These are phyloP conservation scores for Podospora bellae-mahoneyi DNA, from an alignment of 495 filamentous ascomycete genomes.

Conservation along the genomic window DNA sequence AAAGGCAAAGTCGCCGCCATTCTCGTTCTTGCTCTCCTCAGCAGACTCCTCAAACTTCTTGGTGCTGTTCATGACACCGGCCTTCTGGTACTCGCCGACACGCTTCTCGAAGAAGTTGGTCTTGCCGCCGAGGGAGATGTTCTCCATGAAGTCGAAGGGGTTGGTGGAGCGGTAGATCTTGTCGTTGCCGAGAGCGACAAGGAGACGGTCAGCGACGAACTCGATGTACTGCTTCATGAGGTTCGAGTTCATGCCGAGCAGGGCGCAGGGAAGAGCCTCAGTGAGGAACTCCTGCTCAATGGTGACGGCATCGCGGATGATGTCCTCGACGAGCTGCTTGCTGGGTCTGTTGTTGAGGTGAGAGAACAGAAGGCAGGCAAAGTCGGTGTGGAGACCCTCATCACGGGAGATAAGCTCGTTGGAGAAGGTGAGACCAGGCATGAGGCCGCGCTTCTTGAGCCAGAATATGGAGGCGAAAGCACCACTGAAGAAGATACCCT, in stretches of 20 bases:
- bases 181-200: constrained; percentile 85
- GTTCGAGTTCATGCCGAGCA: constrained; percentile 95
- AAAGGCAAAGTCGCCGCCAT: constrained; percentile 79
- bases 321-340: constrained; percentile 72
- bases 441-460: constrained; percentile 99
- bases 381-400: constrained; percentile 99
- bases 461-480: constrained; percentile 99
- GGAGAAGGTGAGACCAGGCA: constrained; percentile 97
- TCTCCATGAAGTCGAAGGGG: constrained; percentile 99
- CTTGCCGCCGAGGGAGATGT: constrained; percentile 96
- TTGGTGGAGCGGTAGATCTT: constrained; percentile 91
- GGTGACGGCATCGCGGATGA: constrained; percentile 88
- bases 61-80: constrained; percentile 93
- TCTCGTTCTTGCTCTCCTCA: constrained; percentile 53
- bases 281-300: constrained; percentile 99
- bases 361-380: constrained; percentile 93
- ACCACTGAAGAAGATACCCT: constrained; percentile 99
- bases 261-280: constrained; percentile 83
- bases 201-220: constrained; percentile 94
- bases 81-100: constrained; percentile 99
- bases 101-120: constrained; percentile 99
- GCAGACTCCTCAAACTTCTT: constrained; percentile 59
- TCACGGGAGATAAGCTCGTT: constrained; percentile 99
- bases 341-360: constrained; percentile 88
- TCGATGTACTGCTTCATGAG: constrained; percentile 99